Evolutionary conservation across 2,329 filamentous ascomycete species (phyloP).

Genomic region (Arachnopeziza araneosa): DNA sequence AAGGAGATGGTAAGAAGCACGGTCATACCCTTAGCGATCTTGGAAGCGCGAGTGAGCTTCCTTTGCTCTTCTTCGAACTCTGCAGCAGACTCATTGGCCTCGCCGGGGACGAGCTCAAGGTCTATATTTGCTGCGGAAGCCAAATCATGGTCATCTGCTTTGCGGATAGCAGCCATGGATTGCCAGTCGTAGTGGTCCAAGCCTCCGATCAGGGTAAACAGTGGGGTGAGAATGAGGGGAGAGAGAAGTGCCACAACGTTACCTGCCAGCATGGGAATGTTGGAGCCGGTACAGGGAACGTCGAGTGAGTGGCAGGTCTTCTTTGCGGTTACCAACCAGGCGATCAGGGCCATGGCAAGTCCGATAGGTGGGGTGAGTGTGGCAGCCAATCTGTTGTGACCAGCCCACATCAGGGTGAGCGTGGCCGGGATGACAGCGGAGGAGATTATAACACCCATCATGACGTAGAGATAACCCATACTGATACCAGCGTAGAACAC

Average conservation of each 20-base stretch:
- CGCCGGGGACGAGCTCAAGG: constrained; percentile 56
- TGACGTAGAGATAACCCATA: constrained; percentile 83
- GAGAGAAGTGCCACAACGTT: constrained; percentile 79
- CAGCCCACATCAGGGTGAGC: constrained; percentile 72
- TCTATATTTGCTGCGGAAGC: constrained; percentile 58
- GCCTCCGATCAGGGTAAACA: constrained; percentile 63
- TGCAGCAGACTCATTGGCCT: constrained; percentile 31
- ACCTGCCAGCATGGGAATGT: constrained; percentile 81
- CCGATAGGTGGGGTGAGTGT: constrained; percentile 65
- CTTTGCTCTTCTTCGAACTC: constrained; percentile 37
- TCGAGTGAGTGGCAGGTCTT: constrained; percentile 62
- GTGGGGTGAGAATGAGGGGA: constrained; percentile 66
- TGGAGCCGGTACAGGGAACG: constrained; percentile 74
- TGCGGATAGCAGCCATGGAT: constrained; percentile 74
- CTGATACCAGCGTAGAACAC: constrained; percentile 56
- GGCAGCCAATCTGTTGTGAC: constrained; percentile 72
- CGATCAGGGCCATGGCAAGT: constrained; percentile 61
- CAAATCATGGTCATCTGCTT: constrained; percentile 71
- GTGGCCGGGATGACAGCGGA: constrained; percentile 79
- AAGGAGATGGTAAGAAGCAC: constrained; percentile 62
- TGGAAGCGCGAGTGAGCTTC: constrained; percentile 49
- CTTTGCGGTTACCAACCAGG: constrained; percentile 73
- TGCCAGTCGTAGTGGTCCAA: constrained; percentile 77
- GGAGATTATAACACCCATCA: constrained; percentile 90
- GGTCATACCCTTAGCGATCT: constrained; percentile 45